Evolutionary conservation across 176 grass and related monocot species (phyloP).

Genomic region (Aegilops tauschii): DNA sequence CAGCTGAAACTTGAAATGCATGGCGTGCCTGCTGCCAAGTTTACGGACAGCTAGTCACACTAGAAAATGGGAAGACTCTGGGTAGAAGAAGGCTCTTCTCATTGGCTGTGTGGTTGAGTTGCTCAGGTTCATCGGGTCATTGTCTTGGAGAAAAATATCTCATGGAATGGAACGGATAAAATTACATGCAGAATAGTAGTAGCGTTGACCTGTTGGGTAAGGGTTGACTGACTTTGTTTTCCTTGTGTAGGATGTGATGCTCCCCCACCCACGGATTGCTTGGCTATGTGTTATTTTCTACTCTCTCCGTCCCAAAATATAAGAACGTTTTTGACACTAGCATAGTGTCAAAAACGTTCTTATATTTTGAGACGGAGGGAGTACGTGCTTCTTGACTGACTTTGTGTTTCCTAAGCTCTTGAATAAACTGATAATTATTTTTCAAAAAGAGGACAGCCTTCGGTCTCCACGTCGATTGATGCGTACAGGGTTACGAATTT

Average conservation of each 20-base stretch:
- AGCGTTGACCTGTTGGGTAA: background rate
- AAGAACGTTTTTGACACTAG: no score
- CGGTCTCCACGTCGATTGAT: no score
- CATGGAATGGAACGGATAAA: no score
- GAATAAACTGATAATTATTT: no score
- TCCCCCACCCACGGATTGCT: background rate
- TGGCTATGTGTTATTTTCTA: no score
- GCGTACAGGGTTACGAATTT: no score
- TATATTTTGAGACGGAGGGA: no score
- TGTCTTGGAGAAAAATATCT: conserved; percentile 14
- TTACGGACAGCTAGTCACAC: background rate
- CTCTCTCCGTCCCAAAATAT: no score
- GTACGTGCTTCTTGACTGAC: no score
- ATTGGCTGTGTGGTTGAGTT: background rate
- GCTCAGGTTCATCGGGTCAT: background rate
- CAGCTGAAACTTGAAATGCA: background rate
- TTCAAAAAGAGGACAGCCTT: no score
- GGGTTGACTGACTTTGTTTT: background rate
- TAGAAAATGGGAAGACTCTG: background rate
- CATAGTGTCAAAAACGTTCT: no score
- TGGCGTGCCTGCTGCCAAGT: background rate
- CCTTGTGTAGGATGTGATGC: background rate
- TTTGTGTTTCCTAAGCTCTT: no score
- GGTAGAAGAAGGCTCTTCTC: conserved; percentile 4
- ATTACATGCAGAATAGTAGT: background rate